Evolutionary conservation across 2,329 filamentous ascomycete species (phyloP).

Genomic region (Macroventuria anomochaeta): DNA sequence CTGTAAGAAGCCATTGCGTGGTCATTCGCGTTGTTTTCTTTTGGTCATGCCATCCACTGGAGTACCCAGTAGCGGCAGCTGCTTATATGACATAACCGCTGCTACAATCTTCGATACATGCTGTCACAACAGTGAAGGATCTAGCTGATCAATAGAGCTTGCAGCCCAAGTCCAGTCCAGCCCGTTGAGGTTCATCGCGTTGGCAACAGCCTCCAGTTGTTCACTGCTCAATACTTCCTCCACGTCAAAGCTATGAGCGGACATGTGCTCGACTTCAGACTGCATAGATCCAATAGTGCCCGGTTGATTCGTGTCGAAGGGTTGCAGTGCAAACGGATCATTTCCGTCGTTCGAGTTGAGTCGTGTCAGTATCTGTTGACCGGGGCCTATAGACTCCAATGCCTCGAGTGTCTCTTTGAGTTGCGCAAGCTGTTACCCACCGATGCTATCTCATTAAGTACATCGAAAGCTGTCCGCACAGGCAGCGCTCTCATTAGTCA

Average conservation of each 20-base stretch:
- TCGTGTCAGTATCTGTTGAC: neutral
- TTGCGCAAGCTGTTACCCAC: neutral
- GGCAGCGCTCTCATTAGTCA: too few species aligned
- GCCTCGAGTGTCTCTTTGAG: neutral
- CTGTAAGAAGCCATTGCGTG: too few species aligned
- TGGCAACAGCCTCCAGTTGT: constrained; percentile 1
- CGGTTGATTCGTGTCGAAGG: neutral
- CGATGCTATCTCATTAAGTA: neutral
- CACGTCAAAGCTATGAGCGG: neutral
- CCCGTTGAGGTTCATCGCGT: neutral
- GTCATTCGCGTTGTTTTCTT: too few species aligned
- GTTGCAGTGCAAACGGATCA: neutral
- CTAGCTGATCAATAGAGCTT: neutral
- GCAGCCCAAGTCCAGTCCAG: constrained; percentile 3
- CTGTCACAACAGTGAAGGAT: neutral
- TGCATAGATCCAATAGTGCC: neutral
- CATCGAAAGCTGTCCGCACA: neutral
- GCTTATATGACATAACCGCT: too few species aligned
- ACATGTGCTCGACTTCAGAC: neutral
- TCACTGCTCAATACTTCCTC: constrained; percentile 1
- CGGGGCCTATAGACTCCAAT: neutral
- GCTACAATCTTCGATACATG: too few species aligned
- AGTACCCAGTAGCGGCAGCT: too few species aligned
- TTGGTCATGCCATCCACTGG: too few species aligned
- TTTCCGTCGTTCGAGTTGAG: neutral